Percentiles rank a stretch among this genome's conserved stretches.
phyloP scores from a whole-genome alignment of 352 stramenopile species.

The Pythium grandisporangium region DNA sequence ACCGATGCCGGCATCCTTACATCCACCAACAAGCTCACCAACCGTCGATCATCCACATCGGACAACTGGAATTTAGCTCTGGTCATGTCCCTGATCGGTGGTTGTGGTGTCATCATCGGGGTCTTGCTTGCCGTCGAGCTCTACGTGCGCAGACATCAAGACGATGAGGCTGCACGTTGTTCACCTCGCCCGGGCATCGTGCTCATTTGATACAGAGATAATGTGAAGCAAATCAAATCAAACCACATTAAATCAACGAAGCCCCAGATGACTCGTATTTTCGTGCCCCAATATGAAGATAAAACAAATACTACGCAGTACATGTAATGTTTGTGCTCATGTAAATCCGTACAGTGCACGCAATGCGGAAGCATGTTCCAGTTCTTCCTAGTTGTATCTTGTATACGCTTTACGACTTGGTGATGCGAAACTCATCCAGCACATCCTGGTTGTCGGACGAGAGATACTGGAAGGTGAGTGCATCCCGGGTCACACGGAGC shows the following conservation, averaged over 20 bases:
- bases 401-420: conserved; percentile 3
- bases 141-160: conserved; percentile 2
- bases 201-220: too few relatives aligned
- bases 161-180: too few relatives aligned
- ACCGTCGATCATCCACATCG: background rate
- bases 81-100: background rate
- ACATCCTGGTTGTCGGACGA: background rate
- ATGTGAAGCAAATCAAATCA: too few relatives aligned
- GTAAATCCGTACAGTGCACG: too few relatives aligned
- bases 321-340: too few relatives aligned
- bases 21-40: conserved; percentile 2
- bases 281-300: background rate
- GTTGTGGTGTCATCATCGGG: conserved; percentile 6
- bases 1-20: background rate
- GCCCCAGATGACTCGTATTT: background rate
- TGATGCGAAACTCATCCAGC: conserved; percentile 2
- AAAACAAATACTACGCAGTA: background rate
- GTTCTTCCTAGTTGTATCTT: too few relatives aligned
- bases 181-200: too few relatives aligned
- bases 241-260: too few relatives aligned
- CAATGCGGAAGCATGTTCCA: too few relatives aligned
- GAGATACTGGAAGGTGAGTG: background rate
- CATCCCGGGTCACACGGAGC: background rate
- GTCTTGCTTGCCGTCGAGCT: conserved; percentile 5
- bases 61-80: background rate